Conservation (phyloP, 2,329 filamentous ascomycete genomes). For the Aspergillus sergii region DNA sequence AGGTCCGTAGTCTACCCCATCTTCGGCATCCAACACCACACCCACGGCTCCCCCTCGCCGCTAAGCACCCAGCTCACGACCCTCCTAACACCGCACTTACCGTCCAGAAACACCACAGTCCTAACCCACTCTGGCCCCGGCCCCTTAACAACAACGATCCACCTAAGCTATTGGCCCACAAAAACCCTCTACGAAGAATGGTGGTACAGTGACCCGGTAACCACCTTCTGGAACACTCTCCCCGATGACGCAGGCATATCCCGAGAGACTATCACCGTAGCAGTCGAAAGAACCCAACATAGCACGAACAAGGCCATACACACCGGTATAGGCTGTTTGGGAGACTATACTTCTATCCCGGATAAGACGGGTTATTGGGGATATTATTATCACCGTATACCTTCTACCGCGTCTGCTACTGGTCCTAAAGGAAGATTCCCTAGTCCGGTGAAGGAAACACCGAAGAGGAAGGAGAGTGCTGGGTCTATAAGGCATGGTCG, state of each 20-base stretch:
- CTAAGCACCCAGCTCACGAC: conserved; percentile 4
- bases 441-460: not conserved
- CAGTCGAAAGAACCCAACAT: conserved; percentile 12
- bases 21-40: conserved; percentile 20
- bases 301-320: conserved; percentile 11
- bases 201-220: conserved; percentile 16
- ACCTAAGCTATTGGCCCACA: conserved; percentile 20
- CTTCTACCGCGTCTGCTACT: not conserved
- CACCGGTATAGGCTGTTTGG: conserved; percentile 15
- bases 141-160: conserved; percentile 24
- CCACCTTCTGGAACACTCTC: conserved; percentile 18
- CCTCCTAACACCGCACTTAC: conserved; percentile 7
- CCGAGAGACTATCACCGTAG: conserved; percentile 20
- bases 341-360: not conserved
- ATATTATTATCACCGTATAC: conserved; percentile 18
- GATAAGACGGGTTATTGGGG: conserved; percentile 25
- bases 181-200: conserved; percentile 10
- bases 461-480: too few relatives aligned
- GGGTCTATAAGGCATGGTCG: conserved; percentile 3
- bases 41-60: not conserved
- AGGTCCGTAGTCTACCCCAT: conserved; percentile 13
- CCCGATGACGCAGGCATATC: conserved; percentile 17
- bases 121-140: conserved; percentile 12
- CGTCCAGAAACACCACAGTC: conserved; percentile 10
- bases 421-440: fast-evolving